Conservation (phyloP, 768 basidiomycete genomes). For the Kwoniella mangroviensis region DNA sequence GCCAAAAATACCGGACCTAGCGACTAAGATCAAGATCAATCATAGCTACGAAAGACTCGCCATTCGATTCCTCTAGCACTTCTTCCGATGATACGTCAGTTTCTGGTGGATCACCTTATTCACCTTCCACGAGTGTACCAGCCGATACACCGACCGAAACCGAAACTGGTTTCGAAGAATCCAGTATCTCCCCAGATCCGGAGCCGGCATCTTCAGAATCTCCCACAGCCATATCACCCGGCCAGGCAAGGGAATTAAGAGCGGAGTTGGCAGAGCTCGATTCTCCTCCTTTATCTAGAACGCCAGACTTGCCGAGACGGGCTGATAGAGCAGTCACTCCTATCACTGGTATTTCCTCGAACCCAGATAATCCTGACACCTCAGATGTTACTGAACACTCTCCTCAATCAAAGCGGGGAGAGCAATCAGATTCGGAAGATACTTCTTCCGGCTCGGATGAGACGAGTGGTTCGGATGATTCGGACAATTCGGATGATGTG, state of each 20-base stretch:
- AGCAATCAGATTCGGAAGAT: not conserved
- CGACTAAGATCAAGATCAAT: constrained; percentile 8
- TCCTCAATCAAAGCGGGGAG: too few species aligned
- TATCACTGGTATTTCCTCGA: not conserved
- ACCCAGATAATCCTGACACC: not conserved
- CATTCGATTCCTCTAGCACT: not conserved
- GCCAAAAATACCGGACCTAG: not conserved
- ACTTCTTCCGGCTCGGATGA: constrained; percentile 2
- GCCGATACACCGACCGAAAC: not conserved
- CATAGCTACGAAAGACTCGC: constrained; percentile 3
- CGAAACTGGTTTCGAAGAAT: not conserved
- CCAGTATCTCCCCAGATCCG: not conserved
- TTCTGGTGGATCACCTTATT: not conserved
- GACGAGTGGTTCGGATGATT: not conserved
- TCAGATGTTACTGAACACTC: not conserved
- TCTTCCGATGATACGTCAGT: not conserved
- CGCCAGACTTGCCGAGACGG: not conserved
- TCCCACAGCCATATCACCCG: not conserved
- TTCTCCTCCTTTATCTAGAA: constrained; percentile 3
- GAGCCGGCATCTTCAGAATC: not conserved
- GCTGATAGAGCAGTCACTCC: not conserved
- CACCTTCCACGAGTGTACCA: not conserved
- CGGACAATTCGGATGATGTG: constrained; percentile 1
- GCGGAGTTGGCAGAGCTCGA: not conserved
- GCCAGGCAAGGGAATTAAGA: not conserved